Evolutionary conservation across 1,284 basidiomycete genomes (phyloP).

Genomic region (Leccinum solheimii): DNA sequence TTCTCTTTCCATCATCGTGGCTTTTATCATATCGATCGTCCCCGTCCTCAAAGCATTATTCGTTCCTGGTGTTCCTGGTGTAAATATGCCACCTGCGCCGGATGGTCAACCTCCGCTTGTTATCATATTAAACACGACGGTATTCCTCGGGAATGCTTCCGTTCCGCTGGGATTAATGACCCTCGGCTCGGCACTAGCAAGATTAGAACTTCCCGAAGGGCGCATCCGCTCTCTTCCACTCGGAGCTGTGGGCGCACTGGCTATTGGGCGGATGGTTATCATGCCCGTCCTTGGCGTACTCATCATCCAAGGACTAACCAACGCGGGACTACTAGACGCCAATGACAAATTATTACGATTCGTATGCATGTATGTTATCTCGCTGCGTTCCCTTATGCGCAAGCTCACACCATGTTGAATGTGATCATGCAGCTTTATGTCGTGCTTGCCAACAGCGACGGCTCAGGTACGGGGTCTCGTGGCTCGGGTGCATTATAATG

Average conservation of each 20-base stretch:
- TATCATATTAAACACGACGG: conserved; percentile 62
- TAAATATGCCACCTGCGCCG: conserved; percentile 60
- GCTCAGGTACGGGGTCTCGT: conserved; percentile 44
- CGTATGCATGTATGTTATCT: conserved; percentile 62
- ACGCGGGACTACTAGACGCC: conserved; percentile 48
- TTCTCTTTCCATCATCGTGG: conserved; percentile 64
- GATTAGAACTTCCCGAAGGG: conserved; percentile 54
- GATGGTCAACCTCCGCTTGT: conserved; percentile 76
- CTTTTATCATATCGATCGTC: conserved; percentile 67
- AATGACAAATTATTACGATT: conserved; percentile 67
- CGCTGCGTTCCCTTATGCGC: background rate
- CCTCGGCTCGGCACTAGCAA: conserved; percentile 73
- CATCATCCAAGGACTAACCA: conserved; percentile 55
- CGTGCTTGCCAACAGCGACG: conserved; percentile 66
- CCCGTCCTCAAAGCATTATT: conserved; percentile 74
- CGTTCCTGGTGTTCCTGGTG: conserved; percentile 46
- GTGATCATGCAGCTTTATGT: conserved; percentile 49
- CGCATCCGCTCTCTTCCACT: conserved; percentile 60
- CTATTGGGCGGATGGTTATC: conserved; percentile 64
- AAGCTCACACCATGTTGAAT: background rate
- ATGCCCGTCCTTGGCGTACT: conserved; percentile 70
- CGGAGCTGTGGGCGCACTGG: conserved; percentile 63
- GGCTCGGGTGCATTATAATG: background rate
- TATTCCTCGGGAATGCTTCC: conserved; percentile 70
- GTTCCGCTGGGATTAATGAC: conserved; percentile 74